Base-by-base conservation (phyloP, 2,329 filamentous ascomycete species). In the Drechslerella dactyloides region DNA sequence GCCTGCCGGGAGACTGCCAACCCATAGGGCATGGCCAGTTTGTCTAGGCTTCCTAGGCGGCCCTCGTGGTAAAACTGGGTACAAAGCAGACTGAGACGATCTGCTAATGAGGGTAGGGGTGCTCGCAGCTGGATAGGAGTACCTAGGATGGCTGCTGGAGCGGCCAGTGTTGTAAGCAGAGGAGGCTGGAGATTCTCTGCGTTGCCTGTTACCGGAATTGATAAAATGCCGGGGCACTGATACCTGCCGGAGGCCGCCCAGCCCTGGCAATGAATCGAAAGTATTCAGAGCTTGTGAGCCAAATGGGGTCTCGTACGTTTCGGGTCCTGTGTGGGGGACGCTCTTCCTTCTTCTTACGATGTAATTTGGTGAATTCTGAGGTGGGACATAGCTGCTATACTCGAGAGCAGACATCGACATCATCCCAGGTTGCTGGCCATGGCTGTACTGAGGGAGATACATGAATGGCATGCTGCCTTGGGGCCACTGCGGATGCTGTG, bases 21-120 rank as follows among this genome's bases (percentile, higher is more conserved):
- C 91, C 93, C 94, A 97, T 19, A 97, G 87, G 0, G 93, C 93
- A 78, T 96, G 90, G 0, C 93, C 93, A 82, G 84, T 87, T 77
- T 88, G 85, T 76, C 84, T 86, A 5, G 87, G 87, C 76, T 89
- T 89, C 75, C 87, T 82, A 37, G 86, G 86, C 2, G 86, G 86
- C n/a, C 87, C 87, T 75, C 86, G 83, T 35, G 85, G 85, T 33
- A 77, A 62, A 8, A 74, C 72, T 15, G 75, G 76, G 58, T 75
- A 75, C 17, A 68, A 50, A 27, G 52, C 57, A 2, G 61, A 65
- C 8, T 55, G 30, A 51, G 56, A 52, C 6, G 69, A 73, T 59
- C 56, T 62, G 17, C 69, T 68, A 1, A 42, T 27, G 6, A 73
- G 19, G 30, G 61, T 70, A 44, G 66, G 58, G 17, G 30, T 50